These are phyloP conservation scores for Melampsora larici-populina DNA, from an alignment of 1,284 basidiomycete species.

Conservation along the genomic window DNA sequence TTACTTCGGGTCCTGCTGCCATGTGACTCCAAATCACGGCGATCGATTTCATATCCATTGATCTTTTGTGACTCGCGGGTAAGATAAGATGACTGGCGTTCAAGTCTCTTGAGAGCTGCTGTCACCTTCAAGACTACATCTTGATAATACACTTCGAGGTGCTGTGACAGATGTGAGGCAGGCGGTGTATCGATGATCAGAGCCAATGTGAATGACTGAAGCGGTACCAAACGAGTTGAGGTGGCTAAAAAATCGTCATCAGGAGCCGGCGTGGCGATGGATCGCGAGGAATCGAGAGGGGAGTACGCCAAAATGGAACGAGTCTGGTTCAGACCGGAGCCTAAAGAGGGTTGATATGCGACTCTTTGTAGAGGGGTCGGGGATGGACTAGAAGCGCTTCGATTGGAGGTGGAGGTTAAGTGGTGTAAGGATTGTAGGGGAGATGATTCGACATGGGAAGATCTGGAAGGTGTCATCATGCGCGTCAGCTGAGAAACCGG, in stretches of 20 bases:
- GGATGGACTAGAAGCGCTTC: conserved; percentile 39
- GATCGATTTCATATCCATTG: conserved; percentile 20
- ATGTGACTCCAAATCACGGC: conserved; percentile 6
- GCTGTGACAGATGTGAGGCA: conserved; percentile 37
- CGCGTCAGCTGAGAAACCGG: conserved; percentile 41
- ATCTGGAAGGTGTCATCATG: conserved; percentile 41
- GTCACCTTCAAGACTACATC: conserved; percentile 43
- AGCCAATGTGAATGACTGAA: conserved; percentile 43
- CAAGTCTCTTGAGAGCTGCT: conserved; percentile 31
- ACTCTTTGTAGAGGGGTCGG: conserved; percentile 18
- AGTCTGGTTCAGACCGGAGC: background rate
- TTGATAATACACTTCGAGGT: conserved; percentile 41
- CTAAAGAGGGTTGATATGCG: background rate
- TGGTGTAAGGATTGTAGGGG: conserved; percentile 14
- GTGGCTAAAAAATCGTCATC: background rate
- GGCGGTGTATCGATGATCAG: conserved; percentile 42
- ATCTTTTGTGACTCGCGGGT: conserved; percentile 33
- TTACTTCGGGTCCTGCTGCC: conserved; percentile 7
- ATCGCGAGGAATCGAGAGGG: conserved; percentile 1
- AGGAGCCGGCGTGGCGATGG: background rate
- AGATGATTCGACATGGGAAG: conserved; percentile 15
- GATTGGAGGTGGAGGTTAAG: background rate
- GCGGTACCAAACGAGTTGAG: conserved; percentile 32
- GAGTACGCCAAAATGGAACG: background rate
- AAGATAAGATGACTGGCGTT: conserved; percentile 37